These are phyloP conservation scores for Lumnitzera littorea DNA, from an alignment of 345 rosid genomes.

Conservation along the genomic window DNA sequence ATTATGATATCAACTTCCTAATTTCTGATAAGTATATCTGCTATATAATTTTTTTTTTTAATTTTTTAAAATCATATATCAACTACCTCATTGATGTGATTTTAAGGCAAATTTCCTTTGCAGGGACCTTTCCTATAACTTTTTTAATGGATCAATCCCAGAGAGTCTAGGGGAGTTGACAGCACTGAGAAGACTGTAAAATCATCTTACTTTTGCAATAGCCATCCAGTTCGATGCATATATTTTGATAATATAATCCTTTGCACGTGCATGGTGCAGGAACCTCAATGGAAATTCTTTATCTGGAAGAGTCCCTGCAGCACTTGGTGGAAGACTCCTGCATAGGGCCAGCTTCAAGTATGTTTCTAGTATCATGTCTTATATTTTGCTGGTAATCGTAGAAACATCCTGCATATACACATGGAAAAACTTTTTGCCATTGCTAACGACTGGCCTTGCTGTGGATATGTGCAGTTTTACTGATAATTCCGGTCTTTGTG, in stretches of 20 bases:
- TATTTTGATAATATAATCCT: neutral
- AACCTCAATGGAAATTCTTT: conserved; percentile 85
- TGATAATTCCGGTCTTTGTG: conserved; percentile 90
- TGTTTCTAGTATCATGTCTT: conserved; percentile 4
- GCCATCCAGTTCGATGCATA: neutral
- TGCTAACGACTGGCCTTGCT: conserved; percentile 4
- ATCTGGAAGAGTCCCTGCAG: conserved; percentile 81
- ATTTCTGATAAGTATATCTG: too few relatives aligned
- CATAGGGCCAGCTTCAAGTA: conserved; percentile 97
- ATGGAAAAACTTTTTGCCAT: neutral
- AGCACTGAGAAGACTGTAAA: conserved; percentile 63
- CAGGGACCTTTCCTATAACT: conserved; percentile 87
- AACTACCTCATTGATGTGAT: too few relatives aligned
- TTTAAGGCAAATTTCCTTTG: neutral
- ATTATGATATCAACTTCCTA: too few relatives aligned
- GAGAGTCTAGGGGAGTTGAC: conserved; percentile 74
- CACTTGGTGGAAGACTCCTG: conserved; percentile 88
- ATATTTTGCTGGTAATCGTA: neutral
- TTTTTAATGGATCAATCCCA: conserved; percentile 75
- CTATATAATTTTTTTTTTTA: too few relatives aligned
- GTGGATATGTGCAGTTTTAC: conserved; percentile 62
- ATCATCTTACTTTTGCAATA: neutral
- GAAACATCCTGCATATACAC: neutral
- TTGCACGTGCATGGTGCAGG: conserved; percentile 33
- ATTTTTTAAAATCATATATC: too few relatives aligned